phyloP scores from a whole-genome alignment of 257 asterid genomes.

The Sherardia arvensis region DNA sequence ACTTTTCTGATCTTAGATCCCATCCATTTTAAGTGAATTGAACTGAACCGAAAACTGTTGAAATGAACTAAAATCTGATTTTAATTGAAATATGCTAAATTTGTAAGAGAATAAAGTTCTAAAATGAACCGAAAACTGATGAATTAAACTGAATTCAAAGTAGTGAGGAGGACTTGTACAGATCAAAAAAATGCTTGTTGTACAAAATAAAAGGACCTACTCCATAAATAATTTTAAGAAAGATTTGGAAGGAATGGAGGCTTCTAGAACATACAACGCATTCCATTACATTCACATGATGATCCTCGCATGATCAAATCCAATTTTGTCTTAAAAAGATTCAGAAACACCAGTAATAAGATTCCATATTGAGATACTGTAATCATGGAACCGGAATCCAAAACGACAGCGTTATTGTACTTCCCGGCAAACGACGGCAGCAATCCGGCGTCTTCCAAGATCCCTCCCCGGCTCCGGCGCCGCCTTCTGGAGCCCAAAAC shows the following conservation, averaged over 20 bases:
- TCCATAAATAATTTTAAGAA: background rate
- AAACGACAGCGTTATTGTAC: constrained; percentile 52
- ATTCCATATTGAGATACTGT: background rate
- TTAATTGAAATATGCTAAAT: no score
- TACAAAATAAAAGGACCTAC: no score
- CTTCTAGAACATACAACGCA: background rate
- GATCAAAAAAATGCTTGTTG: no score
- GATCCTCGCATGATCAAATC: background rate
- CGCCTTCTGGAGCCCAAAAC: constrained; percentile 69
- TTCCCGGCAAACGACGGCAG: constrained; percentile 55
- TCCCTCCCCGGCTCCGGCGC: constrained; percentile 68
- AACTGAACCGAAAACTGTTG: no score
- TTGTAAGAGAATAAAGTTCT: no score
- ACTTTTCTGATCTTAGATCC: no score
- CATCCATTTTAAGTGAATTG: no score
- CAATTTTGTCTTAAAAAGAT: background rate
- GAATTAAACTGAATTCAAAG: no score
- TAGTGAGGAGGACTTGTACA: no score
- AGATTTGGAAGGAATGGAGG: background rate
- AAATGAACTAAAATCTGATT: no score
- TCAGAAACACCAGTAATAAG: background rate
- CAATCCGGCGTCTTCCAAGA: constrained; percentile 42
- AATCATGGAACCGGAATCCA: constrained; percentile 4
- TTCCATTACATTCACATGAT: background rate
- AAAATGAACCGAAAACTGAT: no score